Base-by-base conservation (phyloP, 2,329 filamentous ascomycete genomes). In the Teratosphaeria nubilosa region DNA sequence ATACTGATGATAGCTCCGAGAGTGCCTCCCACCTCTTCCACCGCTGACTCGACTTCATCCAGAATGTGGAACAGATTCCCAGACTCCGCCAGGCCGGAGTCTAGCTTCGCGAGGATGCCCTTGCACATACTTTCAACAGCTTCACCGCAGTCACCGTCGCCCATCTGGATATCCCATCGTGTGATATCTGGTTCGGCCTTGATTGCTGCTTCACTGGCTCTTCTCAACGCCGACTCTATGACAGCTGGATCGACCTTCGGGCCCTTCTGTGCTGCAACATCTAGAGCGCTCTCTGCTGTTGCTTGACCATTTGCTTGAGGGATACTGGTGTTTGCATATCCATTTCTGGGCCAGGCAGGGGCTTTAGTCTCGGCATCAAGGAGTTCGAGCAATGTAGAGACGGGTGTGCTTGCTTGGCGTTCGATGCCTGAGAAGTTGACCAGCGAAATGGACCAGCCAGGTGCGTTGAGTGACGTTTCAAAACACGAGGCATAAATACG, bases 101-200 rank as follows among this genome's bases (percentile, higher is more conserved):
- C 68, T 9, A 73, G 64, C 20, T 67, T 59, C 6, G 68, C 60
- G 16, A 73, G 62, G 6, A 73, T 64, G 25, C 68, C 66, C 34
- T 68, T 68, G 60, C 70, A 72, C 69, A 73, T 72, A 22, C 65
- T 65, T 22, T 65, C 71, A 1, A 78, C 76, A 27, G 77, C 76
- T 66, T 87, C 82, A 41, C 84, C 84, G 66, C 84, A 87, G 71
- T 86, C 84, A 11, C 84, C 84, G 64, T 86, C 84, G 37, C 83
- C 83, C 78, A 86, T 82, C 53, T 83, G 69, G 4, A 80, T 83
- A 68, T 86, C 83, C 78, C 81, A 86, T 60, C 74, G 79, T 0
- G 84, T 86, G 51, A 86, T 73, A 58, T 85, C 80, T 0, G 83
- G 82, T 68, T 86, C 84, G 2, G 83, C 82, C 9, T 74, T 74